phyloP scores from a whole-genome alignment of 2,329 filamentous ascomycete species.

The Pestalotiopsis sp. region DNA sequence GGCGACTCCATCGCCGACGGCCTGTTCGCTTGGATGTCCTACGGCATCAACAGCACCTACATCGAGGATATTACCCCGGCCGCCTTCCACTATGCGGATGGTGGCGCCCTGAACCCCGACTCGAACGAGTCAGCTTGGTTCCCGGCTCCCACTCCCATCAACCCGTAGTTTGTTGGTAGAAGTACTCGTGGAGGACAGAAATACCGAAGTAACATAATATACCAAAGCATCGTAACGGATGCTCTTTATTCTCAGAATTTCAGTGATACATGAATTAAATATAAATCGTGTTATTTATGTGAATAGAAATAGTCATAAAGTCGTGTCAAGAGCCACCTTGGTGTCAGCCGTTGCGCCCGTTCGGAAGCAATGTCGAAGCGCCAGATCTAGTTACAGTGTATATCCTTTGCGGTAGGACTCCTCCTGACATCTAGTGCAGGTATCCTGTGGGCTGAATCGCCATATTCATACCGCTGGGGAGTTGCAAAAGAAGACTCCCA shows the following conservation, averaged over 20 bases:
- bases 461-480: not conserved
- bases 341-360: not conserved
- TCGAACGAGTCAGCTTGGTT: not conserved
- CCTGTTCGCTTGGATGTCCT: slow-evolving; percentile 21
- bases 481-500: not conserved
- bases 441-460: not conserved
- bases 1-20: slow-evolving; percentile 6
- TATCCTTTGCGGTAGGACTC: not conserved
- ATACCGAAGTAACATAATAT: no score
- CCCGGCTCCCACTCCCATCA: not conserved
- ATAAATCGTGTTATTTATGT: not conserved
- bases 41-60: slow-evolving; percentile 42
- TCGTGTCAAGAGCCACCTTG: not conserved
- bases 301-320: slow-evolving; percentile 6
- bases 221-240: no score
- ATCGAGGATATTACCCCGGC: slow-evolving; percentile 18
- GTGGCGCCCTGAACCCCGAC: slow-evolving; percentile 21
- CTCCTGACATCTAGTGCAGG: not conserved
- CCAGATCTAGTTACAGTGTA: not conserved
- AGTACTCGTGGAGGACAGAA: no score
- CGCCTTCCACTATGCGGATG: slow-evolving; percentile 22
- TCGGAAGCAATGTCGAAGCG: not conserved
- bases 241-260: no score
- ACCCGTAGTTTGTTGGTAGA: not conserved
- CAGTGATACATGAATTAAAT: not conserved